phyloP scores from a whole-genome alignment of 805 yeast species.

The Torulaspora quercuum region DNA sequence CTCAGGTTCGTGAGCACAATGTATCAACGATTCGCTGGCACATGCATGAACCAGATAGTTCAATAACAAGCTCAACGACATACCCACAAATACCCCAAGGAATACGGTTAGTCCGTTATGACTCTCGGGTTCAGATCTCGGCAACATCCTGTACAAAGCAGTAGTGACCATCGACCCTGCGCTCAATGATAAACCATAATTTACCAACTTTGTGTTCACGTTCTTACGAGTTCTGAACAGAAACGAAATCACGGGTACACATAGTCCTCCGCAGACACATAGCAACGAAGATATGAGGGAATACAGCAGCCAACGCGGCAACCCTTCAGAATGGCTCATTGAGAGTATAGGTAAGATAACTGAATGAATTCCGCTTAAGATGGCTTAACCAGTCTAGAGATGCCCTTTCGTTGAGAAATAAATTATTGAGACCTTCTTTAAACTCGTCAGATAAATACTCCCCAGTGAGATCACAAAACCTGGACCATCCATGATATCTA shows the following conservation, averaged over 20 bases:
- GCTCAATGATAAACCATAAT: conserved; percentile 70
- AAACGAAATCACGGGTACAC: conserved; percentile 43
- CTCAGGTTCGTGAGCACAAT: conserved; percentile 62
- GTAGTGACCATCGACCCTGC: conserved; percentile 83
- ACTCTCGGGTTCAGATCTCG: conserved; percentile 46
- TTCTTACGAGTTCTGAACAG: conserved; percentile 17
- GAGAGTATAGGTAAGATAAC: no score
- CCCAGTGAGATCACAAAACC: conserved; percentile 1
- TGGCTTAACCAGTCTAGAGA: no score
- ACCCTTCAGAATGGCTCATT: background rate
- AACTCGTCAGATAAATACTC: conserved; percentile 1
- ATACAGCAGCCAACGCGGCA: conserved; percentile 35
- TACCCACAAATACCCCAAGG: conserved; percentile 52
- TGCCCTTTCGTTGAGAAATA: no score
- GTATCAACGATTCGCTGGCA: conserved; percentile 80
- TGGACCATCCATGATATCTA: background rate
- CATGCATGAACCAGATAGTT: conserved; percentile 66
- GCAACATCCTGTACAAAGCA: conserved; percentile 71
- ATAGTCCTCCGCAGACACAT: conserved; percentile 66
- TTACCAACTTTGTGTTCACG: conserved; percentile 55
- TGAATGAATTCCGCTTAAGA: no score
- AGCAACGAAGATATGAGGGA: conserved; percentile 61
- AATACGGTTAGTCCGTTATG: conserved; percentile 44
- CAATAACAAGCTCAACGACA: conserved; percentile 53
- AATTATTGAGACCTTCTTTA: background rate